Conservation (phyloP, 257 asterid species). For the Haberlea rhodopensis region DNA sequence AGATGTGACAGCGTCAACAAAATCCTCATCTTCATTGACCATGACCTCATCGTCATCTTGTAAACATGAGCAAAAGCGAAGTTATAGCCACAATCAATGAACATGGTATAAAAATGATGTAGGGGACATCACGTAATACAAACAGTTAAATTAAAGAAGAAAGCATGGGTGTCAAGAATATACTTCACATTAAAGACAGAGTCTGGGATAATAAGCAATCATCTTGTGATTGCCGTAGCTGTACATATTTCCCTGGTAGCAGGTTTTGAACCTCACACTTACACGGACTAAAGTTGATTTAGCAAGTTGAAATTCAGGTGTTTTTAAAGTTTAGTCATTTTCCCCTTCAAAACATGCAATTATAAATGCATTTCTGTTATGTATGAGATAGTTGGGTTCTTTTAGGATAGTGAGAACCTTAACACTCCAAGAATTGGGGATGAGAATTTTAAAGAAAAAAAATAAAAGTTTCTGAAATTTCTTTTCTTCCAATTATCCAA, state of each 20-base stretch:
- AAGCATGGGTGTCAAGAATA: neutral
- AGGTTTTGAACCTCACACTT: neutral
- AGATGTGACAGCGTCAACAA: slow-evolving; percentile 40
- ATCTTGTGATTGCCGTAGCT: neutral
- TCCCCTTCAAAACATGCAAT: too few species aligned
- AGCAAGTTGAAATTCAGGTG: neutral
- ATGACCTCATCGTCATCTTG: slow-evolving; percentile 40
- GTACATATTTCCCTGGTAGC: too few species aligned
- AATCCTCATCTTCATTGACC: slow-evolving; percentile 34
- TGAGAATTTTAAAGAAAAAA: too few species aligned
- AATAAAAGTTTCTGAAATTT: too few species aligned
- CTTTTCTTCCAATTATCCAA: too few species aligned
- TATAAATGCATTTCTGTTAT: too few species aligned
- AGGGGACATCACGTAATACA: neutral
- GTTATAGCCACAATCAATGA: neutral
- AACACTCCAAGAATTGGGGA: too few species aligned
- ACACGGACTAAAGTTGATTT: neutral
- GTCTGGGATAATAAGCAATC: slow-evolving; percentile 1
- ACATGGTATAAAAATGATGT: neutral
- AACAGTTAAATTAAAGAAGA: neutral
- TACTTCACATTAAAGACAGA: neutral
- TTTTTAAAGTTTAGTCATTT: neutral
- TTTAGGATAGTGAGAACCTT: too few species aligned
- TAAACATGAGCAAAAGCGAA: slow-evolving; percentile 24
- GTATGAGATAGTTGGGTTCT: too few species aligned